A percentile compares a stretch with the other conserved stretches of the same genome.
Evolutionary conservation across 129 eudicot species (phyloP).

Genomic region (Chrysanthemum seticuspe): DNA sequence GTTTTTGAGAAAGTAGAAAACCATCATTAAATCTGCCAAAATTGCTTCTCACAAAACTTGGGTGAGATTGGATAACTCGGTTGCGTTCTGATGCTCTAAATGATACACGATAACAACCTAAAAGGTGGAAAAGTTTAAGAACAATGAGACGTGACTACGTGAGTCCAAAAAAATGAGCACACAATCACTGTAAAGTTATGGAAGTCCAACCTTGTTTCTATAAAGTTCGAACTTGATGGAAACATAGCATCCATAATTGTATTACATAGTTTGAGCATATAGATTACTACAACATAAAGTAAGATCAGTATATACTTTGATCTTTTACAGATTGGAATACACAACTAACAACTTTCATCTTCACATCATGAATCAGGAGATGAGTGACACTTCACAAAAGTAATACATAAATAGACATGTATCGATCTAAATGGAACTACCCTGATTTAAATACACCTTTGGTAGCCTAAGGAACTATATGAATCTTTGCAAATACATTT

Average conservation of each 20-base stretch:
- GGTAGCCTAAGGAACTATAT: too few species aligned
- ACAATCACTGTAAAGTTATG: neutral
- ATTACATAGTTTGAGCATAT: neutral
- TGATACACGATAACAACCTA: conserved; percentile 46
- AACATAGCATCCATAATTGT: neutral
- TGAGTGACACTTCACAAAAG: neutral
- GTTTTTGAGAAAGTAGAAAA: conserved; percentile 27
- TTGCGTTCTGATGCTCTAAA: conserved; percentile 39
- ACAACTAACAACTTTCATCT: neutral
- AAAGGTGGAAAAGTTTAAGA: conserved; percentile 1
- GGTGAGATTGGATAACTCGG: conserved; percentile 27
- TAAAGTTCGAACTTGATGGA: conserved; percentile 1
- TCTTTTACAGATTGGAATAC: neutral
- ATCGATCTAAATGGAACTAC: too few species aligned
- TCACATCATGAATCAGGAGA: neutral
- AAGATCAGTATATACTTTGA: neutral
- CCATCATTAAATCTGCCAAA: conserved; percentile 22
- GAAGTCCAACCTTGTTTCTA: neutral
- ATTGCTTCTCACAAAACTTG: conserved; percentile 31
- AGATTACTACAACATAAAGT: conserved; percentile 10
- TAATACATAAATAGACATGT: too few species aligned
- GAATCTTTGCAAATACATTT: too few species aligned
- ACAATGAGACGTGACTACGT: conserved; percentile 3
- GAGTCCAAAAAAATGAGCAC: neutral
- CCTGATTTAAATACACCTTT: too few species aligned